Base-by-base conservation (phyloP, 768 basidiomycete genomes). In the Hygrocybe coccinea region DNA sequence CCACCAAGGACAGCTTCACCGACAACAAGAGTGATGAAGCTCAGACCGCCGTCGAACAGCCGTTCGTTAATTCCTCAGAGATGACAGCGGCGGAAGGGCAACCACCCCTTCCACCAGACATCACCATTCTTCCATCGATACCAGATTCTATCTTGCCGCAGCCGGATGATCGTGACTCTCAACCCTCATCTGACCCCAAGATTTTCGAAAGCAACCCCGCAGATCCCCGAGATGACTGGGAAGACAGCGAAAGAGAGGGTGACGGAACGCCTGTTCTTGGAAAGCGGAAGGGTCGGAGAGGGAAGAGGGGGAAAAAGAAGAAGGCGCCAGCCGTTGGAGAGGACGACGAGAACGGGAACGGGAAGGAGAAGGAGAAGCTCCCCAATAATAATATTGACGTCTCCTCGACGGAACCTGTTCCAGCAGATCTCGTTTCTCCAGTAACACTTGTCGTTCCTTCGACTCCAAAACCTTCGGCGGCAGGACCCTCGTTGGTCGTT, bases 401-500 rank as follows among this genome's bases (percentile, higher is more conserved):
- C 36, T 50, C 52, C 63, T 35, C 63, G 64, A 58, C 52, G 19
- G 56, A 45, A 15, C 12, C 15, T 29, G 19, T 29, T 34, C 25
- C 29, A 10, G 25, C 51, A 7, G 60, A 59, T 36, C 34, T 60
- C 12, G 56, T 59, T 10, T 52, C 62, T 21, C 55, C 61, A 5
- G 50, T 62, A 3, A 56, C 66, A 8, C 58, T 69, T 24, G 37
- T 69, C 15, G 55, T 65, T 33, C 52, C 65, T 9, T 52, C 62
- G 11, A 62, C 74, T 2, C 62, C 70, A 2, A 64, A 66, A 24
- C 62, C 67, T 8, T 58, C 68, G 5, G 59, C 65, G 5, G 50
- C 62, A 17, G 61, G 67, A 14, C 73, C 85, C 5, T 86, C 86
- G 0, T 71, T 92, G 41, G 63, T 82, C 19, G 84, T 93, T 14